These are phyloP conservation scores for Aspergillus amoenus DNA, from an alignment of 2,329 filamentous ascomycete species.

Conservation along the genomic window DNA sequence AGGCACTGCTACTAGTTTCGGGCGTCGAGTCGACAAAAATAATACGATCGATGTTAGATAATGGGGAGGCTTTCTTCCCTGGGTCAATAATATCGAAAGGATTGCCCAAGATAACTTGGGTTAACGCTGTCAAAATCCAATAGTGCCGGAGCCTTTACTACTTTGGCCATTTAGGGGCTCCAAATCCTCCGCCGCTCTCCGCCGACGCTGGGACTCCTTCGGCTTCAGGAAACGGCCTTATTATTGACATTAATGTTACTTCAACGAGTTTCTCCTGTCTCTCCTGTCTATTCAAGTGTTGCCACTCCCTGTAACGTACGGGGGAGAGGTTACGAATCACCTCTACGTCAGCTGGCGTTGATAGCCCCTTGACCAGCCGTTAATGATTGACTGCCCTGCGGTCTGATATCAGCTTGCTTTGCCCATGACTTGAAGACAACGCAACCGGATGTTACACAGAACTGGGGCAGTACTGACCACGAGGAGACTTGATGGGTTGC, in stretches of 20 bases:
- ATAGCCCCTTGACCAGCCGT: slow-evolving; percentile 1
- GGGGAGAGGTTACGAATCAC: neutral
- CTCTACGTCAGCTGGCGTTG: slow-evolving; percentile 1
- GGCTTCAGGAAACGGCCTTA: neutral
- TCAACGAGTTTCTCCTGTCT: neutral
- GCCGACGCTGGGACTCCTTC: neutral
- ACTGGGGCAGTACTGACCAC: slow-evolving; percentile 2
- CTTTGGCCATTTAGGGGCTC: slow-evolving; percentile 11
- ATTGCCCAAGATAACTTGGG: slow-evolving; percentile 5
- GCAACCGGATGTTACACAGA: slow-evolving; percentile 3
- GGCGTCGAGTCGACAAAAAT: slow-evolving; percentile 4
- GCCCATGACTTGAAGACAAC: neutral
- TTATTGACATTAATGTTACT: neutral
- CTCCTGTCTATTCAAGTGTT: neutral
- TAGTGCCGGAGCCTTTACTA: slow-evolving; percentile 22
- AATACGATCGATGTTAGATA: neutral
- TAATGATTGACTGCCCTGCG: neutral
- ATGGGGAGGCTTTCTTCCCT: neutral
- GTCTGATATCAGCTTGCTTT: neutral
- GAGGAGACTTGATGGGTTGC: neutral
- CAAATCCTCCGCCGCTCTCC: slow-evolving; percentile 16
- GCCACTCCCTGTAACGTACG: neutral
- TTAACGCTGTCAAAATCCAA: slow-evolving; percentile 23
- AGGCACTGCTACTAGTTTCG: slow-evolving; percentile 11
- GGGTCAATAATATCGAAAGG: neutral